Conservation (phyloP, 257 asterid species). For the Solanum dulcamara region DNA sequence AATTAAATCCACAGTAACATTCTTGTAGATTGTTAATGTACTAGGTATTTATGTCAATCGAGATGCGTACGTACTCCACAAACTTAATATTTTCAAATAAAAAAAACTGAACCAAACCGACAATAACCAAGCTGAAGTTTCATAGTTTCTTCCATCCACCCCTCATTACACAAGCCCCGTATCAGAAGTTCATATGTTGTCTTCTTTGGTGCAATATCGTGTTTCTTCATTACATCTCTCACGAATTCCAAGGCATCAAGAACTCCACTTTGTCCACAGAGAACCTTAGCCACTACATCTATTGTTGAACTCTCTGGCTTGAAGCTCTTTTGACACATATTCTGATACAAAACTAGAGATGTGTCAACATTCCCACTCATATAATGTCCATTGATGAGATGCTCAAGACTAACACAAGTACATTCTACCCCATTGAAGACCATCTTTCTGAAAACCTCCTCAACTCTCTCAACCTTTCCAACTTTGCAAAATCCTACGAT, state of each 20-base stretch:
- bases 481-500: slow-evolving; percentile 52
- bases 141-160: slow-evolving; percentile 57
- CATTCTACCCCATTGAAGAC: slow-evolving; percentile 40
- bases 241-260: slow-evolving; percentile 33
- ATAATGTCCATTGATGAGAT: slow-evolving; percentile 65
- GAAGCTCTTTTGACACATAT: slow-evolving; percentile 49
- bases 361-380: slow-evolving; percentile 34
- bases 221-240: slow-evolving; percentile 26
- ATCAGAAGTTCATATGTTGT: slow-evolving; percentile 40
- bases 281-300: slow-evolving; percentile 34
- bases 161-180: slow-evolving; percentile 47
- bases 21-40: no score
- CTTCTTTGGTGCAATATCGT: slow-evolving; percentile 28
- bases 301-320: slow-evolving; percentile 36
- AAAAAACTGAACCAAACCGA: no score
- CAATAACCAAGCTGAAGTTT: no score
- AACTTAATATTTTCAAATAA: no score
- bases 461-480: slow-evolving; percentile 57
- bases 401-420: slow-evolving; percentile 54
- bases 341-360: slow-evolving; percentile 35
- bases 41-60: no score
- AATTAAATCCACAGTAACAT: no score
- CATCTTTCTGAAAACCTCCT: slow-evolving; percentile 62
- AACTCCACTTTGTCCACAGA: slow-evolving; percentile 31
- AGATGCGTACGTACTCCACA: no score